Conservation (phyloP, 148 eudicot species). For the Chenopodium formosanum region DNA sequence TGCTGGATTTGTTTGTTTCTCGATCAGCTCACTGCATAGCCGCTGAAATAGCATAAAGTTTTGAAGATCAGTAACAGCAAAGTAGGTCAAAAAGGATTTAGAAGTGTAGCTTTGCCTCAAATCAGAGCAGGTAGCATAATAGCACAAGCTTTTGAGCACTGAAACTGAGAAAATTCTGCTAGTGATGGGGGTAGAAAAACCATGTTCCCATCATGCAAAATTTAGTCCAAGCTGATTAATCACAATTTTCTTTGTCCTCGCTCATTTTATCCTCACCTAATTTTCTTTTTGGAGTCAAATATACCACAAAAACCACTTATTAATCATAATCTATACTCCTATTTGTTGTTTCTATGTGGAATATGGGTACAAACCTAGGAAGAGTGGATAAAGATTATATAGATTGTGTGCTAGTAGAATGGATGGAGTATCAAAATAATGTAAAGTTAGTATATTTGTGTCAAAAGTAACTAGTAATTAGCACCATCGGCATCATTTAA, state of each 20-base stretch:
- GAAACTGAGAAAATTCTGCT: neutral
- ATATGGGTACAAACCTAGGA: too few relatives aligned
- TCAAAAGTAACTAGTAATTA: neutral
- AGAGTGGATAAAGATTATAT: too few relatives aligned
- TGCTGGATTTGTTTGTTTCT: conserved; percentile 57
- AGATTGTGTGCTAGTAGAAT: too few relatives aligned
- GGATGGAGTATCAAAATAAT: too few relatives aligned
- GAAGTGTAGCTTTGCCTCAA: neutral
- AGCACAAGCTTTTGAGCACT: neutral
- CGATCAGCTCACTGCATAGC: conserved; percentile 72
- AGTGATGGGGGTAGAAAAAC: neutral
- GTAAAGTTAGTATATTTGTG: too few relatives aligned
- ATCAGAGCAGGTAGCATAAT: neutral
- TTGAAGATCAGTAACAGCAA: neutral
- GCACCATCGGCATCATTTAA: neutral
- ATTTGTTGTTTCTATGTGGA: too few relatives aligned
- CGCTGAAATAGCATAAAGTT: conserved; percentile 40
- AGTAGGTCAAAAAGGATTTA: neutral
- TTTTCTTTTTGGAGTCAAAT: neutral
- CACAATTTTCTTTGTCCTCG: neutral
- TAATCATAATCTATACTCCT: too few relatives aligned
- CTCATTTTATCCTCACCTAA: neutral
- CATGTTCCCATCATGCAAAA: neutral
- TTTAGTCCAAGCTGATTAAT: neutral
- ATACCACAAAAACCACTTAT: neutral